Conservation (phyloP, 2,329 filamentous ascomycete genomes). For the Phaeomoniella chlamydospora region DNA sequence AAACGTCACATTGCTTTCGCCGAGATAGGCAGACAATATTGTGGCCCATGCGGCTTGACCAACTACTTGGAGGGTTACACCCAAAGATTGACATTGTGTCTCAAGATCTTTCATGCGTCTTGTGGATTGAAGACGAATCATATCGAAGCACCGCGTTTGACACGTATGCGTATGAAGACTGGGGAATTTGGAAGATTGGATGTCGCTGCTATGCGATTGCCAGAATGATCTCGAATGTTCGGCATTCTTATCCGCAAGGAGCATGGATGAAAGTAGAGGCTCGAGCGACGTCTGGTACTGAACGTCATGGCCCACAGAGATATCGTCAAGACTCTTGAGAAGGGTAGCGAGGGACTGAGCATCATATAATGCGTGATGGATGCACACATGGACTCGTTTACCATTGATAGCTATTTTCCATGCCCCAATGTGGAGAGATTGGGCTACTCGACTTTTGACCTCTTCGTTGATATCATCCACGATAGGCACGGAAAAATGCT, state of each 20-base stretch:
- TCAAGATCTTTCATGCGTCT: slow-evolving; percentile 35
- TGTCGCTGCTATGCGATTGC: slow-evolving; percentile 36
- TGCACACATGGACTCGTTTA: slow-evolving; percentile 32
- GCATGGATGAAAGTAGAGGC: slow-evolving; percentile 27
- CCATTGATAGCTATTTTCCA: background rate
- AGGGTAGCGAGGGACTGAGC: slow-evolving; percentile 57
- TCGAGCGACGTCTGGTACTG: slow-evolving; percentile 20
- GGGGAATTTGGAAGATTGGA: slow-evolving; percentile 58
- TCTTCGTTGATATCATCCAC: slow-evolving; percentile 6
- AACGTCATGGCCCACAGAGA: slow-evolving; percentile 17
- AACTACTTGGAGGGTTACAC: slow-evolving; percentile 62
- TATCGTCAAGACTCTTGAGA: slow-evolving; percentile 40
- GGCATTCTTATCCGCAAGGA: slow-evolving; percentile 20
- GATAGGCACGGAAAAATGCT: slow-evolving; percentile 24
- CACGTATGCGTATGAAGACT: slow-evolving; percentile 50
- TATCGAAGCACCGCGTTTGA: slow-evolving; percentile 16
- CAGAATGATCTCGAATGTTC: slow-evolving; percentile 42
- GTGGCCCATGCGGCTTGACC: slow-evolving; percentile 68
- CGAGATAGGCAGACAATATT: slow-evolving; percentile 60
- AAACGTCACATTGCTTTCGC: slow-evolving; percentile 60
- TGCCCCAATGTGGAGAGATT: background rate
- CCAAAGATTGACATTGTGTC: slow-evolving; percentile 36
- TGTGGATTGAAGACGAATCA: slow-evolving; percentile 21
- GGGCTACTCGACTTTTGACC: background rate
- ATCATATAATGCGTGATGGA: slow-evolving; percentile 80